Base-by-base conservation (phyloP, 352 stramenopile genomes). In the Phytophthora ramorum region DNA sequence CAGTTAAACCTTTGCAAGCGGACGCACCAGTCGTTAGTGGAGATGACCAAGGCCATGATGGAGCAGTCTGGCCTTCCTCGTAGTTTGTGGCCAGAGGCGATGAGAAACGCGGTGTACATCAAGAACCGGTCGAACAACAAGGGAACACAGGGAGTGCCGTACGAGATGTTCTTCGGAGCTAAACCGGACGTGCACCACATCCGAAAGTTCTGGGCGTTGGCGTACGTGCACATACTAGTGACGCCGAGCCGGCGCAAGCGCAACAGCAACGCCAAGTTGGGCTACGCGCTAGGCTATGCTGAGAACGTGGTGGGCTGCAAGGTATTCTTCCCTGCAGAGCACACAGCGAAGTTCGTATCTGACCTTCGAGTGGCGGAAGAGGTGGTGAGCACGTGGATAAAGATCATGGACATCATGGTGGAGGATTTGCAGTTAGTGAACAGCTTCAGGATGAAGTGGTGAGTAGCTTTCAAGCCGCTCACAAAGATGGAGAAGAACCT, bases 161-260 rank as follows among this genome's bases (percentile, higher is more conserved):
- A 61, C 41, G 4, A 61, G n/a, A 55, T 61, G 50, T 22, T 61
- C 7, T 67, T 67, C 8, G 59, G 59, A 8, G 35, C 13, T 0
- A 61, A 56, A 34, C 50, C 43, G 5, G 59, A 61, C 22, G 17
- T 56, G 2, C 41, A 67, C n/a, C 59, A 67, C 12, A 59, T 59
- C 19, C 38, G 58, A 10, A 66, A 56, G 34, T 67, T 67, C 12
- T 43, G 59, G 20, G 28, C 41, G 10, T 44, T 67, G 26, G 50
- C 19, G 7, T 61, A 61, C 19, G 43, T 56, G 3, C 43, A 56
- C 24, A 20, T 67, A 19, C 58, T 40, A 8, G 26, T 58, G 43
- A 56, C 28, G 3, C 35, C 50, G 6, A 34, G 34, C 0, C 30
- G 49, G 7, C 40, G 20, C 13, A 66, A 66, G 7, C 17, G 58